Conservation (phyloP, 352 stramenopile genomes). For the Pythium brachiatum region DNA sequence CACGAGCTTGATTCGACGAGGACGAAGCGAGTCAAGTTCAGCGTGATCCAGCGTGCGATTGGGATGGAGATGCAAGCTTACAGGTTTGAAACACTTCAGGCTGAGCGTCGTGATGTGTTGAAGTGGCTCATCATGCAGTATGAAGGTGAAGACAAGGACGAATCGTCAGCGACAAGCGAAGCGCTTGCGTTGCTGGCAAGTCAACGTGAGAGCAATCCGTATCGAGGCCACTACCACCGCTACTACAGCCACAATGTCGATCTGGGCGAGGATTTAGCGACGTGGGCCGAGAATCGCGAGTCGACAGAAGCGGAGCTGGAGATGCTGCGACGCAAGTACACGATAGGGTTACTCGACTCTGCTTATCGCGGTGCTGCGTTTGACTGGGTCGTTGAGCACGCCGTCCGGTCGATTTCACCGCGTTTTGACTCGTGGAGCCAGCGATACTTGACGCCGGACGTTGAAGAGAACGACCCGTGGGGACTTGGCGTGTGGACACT, state of each 20-base stretch:
- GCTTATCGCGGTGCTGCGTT: not conserved
- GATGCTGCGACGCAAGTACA: not conserved
- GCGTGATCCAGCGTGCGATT: not conserved
- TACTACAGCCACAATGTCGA: not conserved
- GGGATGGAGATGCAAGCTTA: not conserved
- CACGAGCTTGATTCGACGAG: not conserved
- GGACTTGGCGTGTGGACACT: not conserved
- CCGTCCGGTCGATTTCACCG: not conserved
- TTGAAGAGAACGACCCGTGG: not conserved
- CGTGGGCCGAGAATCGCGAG: not conserved
- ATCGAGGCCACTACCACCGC: not conserved
- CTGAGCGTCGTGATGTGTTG: not conserved
- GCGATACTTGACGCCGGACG: not conserved
- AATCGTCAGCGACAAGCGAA: not conserved
- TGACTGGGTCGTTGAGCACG: not conserved
- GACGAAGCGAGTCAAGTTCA: not conserved
- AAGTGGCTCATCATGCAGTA: slow-evolving; percentile 1
- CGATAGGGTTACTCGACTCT: not conserved
- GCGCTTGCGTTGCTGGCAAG: not conserved
- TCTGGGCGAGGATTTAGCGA: not conserved
- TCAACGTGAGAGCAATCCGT: not conserved
- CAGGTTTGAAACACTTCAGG: not conserved
- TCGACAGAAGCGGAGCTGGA: not conserved
- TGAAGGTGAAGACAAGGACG: not conserved
- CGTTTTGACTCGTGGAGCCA: not conserved